Base-by-base conservation (phyloP, 2,329 filamentous ascomycete genomes). In the Penicillium sp. region DNA sequence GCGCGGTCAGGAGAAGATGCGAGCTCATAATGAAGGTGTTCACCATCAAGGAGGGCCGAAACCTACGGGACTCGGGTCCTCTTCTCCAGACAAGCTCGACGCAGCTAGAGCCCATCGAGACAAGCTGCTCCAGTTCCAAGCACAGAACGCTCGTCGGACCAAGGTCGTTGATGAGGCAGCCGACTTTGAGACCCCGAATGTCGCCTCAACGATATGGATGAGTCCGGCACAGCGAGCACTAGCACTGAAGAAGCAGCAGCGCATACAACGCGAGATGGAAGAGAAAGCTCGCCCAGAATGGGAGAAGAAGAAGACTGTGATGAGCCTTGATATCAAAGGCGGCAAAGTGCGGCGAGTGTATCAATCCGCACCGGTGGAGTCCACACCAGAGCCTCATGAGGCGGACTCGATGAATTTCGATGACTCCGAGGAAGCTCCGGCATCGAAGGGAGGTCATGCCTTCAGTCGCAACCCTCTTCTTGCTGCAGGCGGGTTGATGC, bases 91-190 rank as follows among this genome's bases (percentile, higher is more conserved):
- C 41, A 87, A 85, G 9, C 81, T 88, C 41, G 79, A 80, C 21
- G 85, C 84, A 58, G 90, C 90, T 1, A 83, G 86, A 51, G 85
- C 87, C 58, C 91, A 96, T 64, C 80, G 91, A 15, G 91, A 96
- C 68, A 89, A 83, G 64, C 79, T 96, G 1, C 81, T 96, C 10
- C 81, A 79, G 1, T 96, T 90, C 69, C 92, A 96, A 69, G 85
- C 89, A 1, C 86, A 95, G 64, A 96, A 95, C 60, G 90, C 90
- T 0, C 83, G 83, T 53, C 81, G 92, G 41, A 96, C 92, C 1
- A 89, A 86, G 15, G 87, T 96, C 15, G 84, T 90, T 34, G 92
- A 96, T 64, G 91, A 96, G 74, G 91, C 90, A 0, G 84, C 86
- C 1, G 86, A 89, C 65, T 87, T 84, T 58, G 86, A 89, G 60